Evolutionary conservation across 1,284 basidiomycete genomes (phyloP).

Genomic region (Cutaneotrichosporon sp.): DNA sequence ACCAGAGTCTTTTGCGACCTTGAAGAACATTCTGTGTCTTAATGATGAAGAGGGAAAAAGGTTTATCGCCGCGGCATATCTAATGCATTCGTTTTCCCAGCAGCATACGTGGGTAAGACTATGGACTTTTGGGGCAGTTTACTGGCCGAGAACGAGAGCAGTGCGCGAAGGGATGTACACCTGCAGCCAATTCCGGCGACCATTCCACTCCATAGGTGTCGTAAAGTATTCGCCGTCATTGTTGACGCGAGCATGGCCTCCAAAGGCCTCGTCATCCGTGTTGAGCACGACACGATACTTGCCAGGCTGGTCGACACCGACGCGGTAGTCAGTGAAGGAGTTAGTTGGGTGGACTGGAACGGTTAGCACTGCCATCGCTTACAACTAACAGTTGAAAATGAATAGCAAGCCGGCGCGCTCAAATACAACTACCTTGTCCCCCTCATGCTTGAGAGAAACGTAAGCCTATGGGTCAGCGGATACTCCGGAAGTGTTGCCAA

Average conservation of each 20-base stretch:
- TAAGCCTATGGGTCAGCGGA: conserved; percentile 59
- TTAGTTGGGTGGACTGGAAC: conserved; percentile 66
- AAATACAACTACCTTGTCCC: conserved; percentile 86
- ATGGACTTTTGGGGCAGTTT: no score
- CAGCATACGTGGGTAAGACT: no score
- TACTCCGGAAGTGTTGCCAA: conserved; percentile 33
- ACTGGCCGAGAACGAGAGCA: conserved; percentile 60
- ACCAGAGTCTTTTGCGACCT: no score
- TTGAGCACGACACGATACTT: conserved; percentile 76
- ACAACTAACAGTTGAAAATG: conserved; percentile 77
- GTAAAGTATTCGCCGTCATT: conserved; percentile 68
- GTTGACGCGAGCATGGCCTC: conserved; percentile 79
- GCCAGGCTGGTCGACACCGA: conserved; percentile 82
- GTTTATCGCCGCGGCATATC: no score
- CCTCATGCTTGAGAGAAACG: conserved; percentile 87
- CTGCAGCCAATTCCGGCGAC: conserved; percentile 80
- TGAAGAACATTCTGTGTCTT: no score
- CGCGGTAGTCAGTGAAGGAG: conserved; percentile 87
- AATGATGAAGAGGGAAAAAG: no score
- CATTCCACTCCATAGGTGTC: conserved; percentile 85
- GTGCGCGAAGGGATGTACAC: conserved; percentile 75
- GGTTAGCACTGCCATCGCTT: no score
- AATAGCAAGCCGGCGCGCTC: conserved; percentile 90
- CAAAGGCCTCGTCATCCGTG: conserved; percentile 80
- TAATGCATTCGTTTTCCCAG: no score